Evolutionary conservation across 176 grass and related monocot genomes (phyloP).

Genomic region (Ampelocalamus luodianensis): DNA sequence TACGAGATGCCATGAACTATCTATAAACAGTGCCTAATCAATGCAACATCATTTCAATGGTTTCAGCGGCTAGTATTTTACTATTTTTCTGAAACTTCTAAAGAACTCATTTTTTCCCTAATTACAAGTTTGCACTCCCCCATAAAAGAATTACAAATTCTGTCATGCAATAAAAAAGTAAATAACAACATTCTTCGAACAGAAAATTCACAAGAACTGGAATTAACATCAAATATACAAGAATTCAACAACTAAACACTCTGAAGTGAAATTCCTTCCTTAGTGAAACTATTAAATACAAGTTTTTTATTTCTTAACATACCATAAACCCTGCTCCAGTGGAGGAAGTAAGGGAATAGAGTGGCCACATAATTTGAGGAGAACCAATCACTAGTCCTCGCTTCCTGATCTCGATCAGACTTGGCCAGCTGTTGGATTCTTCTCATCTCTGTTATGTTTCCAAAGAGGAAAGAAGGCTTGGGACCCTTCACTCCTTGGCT

Average conservation of each 20-base stretch:
- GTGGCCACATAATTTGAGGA: constrained; percentile 48
- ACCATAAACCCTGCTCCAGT: constrained; percentile 75
- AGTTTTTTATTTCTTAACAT: constrained; percentile 25
- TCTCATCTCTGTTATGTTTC: constrained; percentile 76
- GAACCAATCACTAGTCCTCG: background rate
- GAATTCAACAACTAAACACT: background rate
- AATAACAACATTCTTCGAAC: background rate
- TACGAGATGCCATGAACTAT: constrained; percentile 4
- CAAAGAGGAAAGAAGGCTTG: constrained; percentile 64
- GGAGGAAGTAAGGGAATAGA: constrained; percentile 68
- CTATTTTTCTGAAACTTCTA: background rate
- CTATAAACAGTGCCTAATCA: background rate
- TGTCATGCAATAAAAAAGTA: background rate
- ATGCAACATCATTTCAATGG: constrained; percentile 1
- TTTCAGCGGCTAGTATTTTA: background rate
- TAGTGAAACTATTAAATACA: background rate
- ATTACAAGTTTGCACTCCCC: background rate
- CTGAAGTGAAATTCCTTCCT: background rate
- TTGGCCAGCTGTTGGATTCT: constrained; percentile 47
- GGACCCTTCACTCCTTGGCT: constrained; percentile 77
- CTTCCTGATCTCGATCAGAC: background rate
- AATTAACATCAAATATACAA: background rate
- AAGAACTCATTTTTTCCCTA: background rate
- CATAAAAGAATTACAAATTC: background rate
- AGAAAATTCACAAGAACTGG: background rate